phyloP scores from a whole-genome alignment of 106 monocot species.

The Acorus gramineus region DNA sequence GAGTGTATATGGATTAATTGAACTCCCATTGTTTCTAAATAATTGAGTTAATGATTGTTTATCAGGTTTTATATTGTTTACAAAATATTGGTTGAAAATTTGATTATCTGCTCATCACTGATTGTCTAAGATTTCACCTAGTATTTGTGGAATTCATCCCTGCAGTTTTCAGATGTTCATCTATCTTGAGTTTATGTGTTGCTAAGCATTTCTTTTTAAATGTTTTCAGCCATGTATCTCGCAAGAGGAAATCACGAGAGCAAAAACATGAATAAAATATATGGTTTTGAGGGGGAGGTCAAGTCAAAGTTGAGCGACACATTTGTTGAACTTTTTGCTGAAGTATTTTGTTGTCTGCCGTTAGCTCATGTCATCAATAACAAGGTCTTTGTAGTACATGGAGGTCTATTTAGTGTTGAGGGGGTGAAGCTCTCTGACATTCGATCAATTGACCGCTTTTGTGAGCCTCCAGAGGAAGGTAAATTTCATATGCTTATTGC shows the following conservation, averaged over 20 bases:
- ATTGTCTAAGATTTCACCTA: too few species aligned
- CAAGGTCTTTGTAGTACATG: constrained; percentile 91
- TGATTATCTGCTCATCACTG: too few species aligned
- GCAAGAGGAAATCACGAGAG: constrained; percentile 96
- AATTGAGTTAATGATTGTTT: too few species aligned
- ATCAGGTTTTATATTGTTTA: too few species aligned
- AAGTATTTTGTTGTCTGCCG: constrained; percentile 92
- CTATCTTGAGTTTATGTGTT: neutral
- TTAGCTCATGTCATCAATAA: constrained; percentile 92
- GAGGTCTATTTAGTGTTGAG: constrained; percentile 94
- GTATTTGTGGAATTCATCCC: neutral
- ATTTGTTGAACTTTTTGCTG: constrained; percentile 95
- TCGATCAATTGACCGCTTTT: constrained; percentile 78
- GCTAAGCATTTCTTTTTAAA: neutral
- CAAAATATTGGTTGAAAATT: too few species aligned
- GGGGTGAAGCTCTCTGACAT: constrained; percentile 96
- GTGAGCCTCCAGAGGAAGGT: constrained; percentile 99
- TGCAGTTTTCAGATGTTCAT: neutral
- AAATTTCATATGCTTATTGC: neutral
- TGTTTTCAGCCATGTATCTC: constrained; percentile 74
- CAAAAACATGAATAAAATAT: constrained; percentile 97
- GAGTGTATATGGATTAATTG: too few species aligned
- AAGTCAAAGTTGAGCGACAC: constrained; percentile 80
- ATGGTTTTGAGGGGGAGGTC: constrained; percentile 99
- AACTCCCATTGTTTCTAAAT: too few species aligned